These are phyloP conservation scores for Daldinia caldariorum DNA, from an alignment of 495 filamentous ascomycete genomes.

Conservation along the genomic window DNA sequence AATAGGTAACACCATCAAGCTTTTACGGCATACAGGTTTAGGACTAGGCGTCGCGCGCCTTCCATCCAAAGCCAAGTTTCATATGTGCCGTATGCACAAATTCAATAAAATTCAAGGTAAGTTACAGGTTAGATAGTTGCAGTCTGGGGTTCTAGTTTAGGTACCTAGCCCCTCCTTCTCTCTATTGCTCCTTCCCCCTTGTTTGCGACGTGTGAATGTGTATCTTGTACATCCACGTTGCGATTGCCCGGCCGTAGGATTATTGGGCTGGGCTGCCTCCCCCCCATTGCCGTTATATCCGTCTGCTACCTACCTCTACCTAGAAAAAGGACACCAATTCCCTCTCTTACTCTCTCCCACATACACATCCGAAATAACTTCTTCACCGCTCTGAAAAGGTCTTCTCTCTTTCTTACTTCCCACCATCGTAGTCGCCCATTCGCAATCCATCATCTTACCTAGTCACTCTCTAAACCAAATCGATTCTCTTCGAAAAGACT, in stretches of 20 bases:
- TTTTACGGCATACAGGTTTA: conserved; percentile 32
- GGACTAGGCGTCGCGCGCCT: conserved; percentile 10
- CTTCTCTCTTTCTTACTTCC: background rate
- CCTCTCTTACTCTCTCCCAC: conserved; percentile 2
- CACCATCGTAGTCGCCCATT: conserved; percentile 21
- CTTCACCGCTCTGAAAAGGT: conserved; percentile 25
- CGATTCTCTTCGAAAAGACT: conserved; percentile 9
- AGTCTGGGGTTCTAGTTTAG: conserved; percentile 1
- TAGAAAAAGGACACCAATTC: conserved; percentile 18
- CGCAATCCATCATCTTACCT: conserved; percentile 4
- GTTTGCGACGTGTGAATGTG: conserved; percentile 5
- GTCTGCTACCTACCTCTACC: background rate
- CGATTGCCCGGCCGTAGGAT: conserved; percentile 9
- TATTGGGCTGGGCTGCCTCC: conserved; percentile 28
- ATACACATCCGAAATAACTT: background rate
- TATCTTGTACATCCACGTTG: conserved; percentile 13
- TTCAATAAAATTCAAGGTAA: conserved; percentile 13
- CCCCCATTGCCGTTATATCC: conserved; percentile 39
- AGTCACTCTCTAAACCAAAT: background rate
- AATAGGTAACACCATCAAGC: conserved; percentile 20
- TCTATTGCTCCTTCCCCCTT: background rate
- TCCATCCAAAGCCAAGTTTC: conserved; percentile 30
- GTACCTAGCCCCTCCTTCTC: conserved; percentile 14
- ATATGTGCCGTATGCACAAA: conserved; percentile 6
- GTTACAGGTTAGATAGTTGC: background rate